Percentiles rank a stretch among this genome's conserved stretches.
These are phyloP conservation scores for Talaromyces sp. DNA, from an alignment of 2,329 filamentous ascomycete species.

Conservation along the genomic window DNA sequence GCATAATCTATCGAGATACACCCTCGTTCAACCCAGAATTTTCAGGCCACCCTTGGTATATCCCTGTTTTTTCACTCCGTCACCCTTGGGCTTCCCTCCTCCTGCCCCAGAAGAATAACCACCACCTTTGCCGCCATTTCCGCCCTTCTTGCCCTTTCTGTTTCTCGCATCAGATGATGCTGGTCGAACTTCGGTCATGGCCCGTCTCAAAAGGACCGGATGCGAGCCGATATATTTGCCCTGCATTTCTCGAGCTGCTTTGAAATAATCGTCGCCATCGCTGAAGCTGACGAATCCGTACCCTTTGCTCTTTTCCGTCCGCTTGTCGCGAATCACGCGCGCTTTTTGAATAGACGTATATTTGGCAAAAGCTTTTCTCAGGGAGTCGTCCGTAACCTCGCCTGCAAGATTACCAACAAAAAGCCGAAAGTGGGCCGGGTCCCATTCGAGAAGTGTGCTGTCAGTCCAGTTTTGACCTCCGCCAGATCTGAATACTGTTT, in stretches of 20 bases:
- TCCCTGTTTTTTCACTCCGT: conserved; percentile 41
- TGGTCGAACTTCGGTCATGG: conserved; percentile 85
- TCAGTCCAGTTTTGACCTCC: conserved; percentile 94
- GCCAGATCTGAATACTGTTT: conserved; percentile 82
- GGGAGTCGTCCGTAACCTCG: conserved; percentile 92
- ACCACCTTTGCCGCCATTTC: conserved; percentile 21
- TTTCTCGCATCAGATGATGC: conserved; percentile 64
- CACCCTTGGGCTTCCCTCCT: conserved; percentile 39
- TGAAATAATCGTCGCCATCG: conserved; percentile 93
- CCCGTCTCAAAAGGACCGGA: conserved; percentile 80
- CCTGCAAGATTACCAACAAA: conserved; percentile 97
- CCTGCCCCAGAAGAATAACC: conserved; percentile 21
- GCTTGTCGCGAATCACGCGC: conserved; percentile 89
- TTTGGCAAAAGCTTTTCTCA: conserved; percentile 86
- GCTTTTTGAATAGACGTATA: conserved; percentile 90
- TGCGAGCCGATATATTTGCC: conserved; percentile 99
- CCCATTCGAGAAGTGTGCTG: conserved; percentile 85
- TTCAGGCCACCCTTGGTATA: conserved; percentile 45
- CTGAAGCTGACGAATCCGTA: conserved; percentile 96
- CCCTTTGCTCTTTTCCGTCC: conserved; percentile 91
- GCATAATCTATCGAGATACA: not conserved
- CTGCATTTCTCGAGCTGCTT: conserved; percentile 95
- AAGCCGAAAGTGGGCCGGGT: conserved; percentile 86
- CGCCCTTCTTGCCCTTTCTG: conserved; percentile 41
- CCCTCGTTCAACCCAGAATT: conserved; percentile 34